Conservation (phyloP, 257 asterid species). For the Ajuga chamaepitys region DNA sequence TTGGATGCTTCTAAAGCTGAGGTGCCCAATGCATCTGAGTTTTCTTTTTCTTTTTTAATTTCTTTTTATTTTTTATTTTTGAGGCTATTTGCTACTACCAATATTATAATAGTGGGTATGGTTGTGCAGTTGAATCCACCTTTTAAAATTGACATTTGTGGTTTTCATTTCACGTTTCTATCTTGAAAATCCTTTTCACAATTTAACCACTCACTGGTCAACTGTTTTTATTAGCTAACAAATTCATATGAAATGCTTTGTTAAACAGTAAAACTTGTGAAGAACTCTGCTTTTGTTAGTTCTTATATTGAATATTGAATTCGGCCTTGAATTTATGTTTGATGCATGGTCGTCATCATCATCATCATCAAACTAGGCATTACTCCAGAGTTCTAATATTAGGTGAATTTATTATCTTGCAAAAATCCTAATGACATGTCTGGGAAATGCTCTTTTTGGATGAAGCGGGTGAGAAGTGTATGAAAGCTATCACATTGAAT, state of each 20-base stretch:
- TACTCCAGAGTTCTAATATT: background rate
- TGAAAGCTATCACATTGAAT: background rate
- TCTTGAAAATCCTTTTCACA: background rate
- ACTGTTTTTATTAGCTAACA: background rate
- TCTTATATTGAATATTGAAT: background rate
- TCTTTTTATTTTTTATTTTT: no score
- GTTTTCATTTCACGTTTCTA: background rate
- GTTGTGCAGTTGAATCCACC: background rate
- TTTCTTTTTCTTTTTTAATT: background rate
- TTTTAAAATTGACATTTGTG: background rate
- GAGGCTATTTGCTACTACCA: background rate
- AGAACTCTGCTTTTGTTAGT: background rate
- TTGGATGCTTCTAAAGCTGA: background rate
- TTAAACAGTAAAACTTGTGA: slow-evolving; percentile 7
- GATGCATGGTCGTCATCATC: background rate
- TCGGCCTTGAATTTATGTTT: background rate
- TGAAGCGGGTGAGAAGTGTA: background rate
- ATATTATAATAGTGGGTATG: background rate
- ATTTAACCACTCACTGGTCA: background rate
- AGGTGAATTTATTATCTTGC: background rate
- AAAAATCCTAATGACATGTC: background rate
- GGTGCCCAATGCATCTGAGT: background rate
- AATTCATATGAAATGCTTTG: background rate
- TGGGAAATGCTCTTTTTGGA: no score
- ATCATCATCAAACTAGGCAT: background rate